Evolutionary conservation across 257 asterid genomes (phyloP).

Genomic region (Plectranthus barbatus): DNA sequence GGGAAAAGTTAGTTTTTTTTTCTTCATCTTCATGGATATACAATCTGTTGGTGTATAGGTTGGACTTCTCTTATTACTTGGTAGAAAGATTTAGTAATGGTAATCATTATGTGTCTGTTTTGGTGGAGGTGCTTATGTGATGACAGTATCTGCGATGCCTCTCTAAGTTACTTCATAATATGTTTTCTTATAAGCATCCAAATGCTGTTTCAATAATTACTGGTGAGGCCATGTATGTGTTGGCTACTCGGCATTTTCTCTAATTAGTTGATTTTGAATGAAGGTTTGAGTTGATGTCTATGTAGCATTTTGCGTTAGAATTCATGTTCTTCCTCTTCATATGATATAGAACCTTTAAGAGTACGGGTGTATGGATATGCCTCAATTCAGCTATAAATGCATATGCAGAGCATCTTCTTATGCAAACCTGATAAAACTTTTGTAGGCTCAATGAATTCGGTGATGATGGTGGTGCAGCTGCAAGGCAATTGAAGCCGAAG

Average conservation of each 20-base stretch:
- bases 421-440: neutral
- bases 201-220: neutral
- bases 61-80: neutral
- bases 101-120: too few relatives aligned
- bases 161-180: neutral
- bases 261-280: neutral
- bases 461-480: slow-evolving; percentile 75
- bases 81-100: neutral
- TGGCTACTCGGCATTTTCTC: neutral
- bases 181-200: neutral
- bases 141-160: neutral
- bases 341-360: neutral
- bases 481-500: slow-evolving; percentile 54
- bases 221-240: neutral
- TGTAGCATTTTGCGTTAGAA: neutral
- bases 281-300: neutral
- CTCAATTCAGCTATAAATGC: neutral
- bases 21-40: neutral
- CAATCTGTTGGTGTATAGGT: neutral
- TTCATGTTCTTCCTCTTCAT: neutral
- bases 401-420: neutral
- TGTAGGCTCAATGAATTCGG: slow-evolving; percentile 70
- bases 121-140: neutral
- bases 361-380: neutral
- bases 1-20: neutral